Evolutionary conservation across 129 eudicot species (phyloP).

Genomic region (Sambucus nigra): DNA sequence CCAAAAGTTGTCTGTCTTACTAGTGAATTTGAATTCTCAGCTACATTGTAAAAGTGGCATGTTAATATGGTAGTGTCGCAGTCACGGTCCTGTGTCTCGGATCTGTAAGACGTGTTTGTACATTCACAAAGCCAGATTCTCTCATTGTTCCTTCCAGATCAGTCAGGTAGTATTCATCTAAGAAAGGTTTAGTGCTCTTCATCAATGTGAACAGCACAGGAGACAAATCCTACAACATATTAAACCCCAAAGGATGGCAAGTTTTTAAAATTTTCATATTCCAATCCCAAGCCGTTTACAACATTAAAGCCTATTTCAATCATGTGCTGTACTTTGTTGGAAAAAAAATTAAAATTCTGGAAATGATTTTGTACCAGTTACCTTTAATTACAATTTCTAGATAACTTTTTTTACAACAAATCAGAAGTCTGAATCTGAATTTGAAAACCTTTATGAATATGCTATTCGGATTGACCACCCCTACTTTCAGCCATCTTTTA

Average conservation of each 20-base stretch:
- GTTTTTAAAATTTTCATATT: no score
- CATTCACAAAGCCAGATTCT: conserved; percentile 67
- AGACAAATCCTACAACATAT: conserved; percentile 51
- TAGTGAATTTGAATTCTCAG: background rate
- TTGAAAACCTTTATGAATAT: no score
- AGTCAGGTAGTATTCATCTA: conserved; percentile 85
- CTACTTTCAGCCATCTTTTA: no score
- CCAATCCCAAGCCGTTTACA: background rate
- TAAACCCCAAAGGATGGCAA: background rate
- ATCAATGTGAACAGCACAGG: conserved; percentile 89
- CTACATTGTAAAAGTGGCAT: background rate
- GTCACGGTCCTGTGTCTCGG: conserved; percentile 93
- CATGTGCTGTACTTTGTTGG: background rate
- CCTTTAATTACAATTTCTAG: no score
- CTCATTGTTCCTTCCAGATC: conserved; percentile 61
- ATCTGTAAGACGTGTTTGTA: conserved; percentile 60
- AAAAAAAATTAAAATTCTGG: background rate
- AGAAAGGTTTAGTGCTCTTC: conserved; percentile 96
- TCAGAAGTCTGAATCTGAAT: no score
- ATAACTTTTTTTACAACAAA: no score
- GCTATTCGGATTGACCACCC: no score
- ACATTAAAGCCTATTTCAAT: background rate
- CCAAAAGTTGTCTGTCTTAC: background rate
- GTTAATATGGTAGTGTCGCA: conserved; percentile 57
- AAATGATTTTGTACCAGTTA: no score